A percentile compares a stretch with the other conserved stretches of the same genome.
phyloP scores from a whole-genome alignment of 2,329 filamentous ascomycete genomes.

The Sporothrix brunneoviolacea region DNA sequence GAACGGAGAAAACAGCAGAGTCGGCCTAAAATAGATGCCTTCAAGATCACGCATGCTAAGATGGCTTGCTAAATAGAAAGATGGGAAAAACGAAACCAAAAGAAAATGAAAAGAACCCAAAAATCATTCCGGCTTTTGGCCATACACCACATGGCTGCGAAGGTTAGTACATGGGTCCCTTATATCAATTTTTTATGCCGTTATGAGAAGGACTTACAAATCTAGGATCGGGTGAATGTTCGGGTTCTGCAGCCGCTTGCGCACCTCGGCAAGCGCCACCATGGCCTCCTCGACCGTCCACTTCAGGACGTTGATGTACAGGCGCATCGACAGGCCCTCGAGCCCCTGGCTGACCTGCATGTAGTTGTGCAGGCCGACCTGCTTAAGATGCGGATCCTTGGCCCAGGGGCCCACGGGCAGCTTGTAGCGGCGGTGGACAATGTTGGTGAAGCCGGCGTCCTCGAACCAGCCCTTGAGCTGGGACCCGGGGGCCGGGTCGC shows the following conservation, averaged over 20 bases:
- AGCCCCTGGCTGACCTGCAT: constrained; percentile 17
- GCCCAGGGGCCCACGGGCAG: constrained; percentile 43
- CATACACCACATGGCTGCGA: constrained; percentile 16
- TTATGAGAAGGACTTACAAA: constrained; percentile 11
- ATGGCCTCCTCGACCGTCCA: constrained; percentile 18
- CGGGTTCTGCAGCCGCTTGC: constrained; percentile 15
- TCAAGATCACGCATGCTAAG: too few species aligned
- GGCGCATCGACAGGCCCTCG: constrained; percentile 17
- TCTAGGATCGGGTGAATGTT: constrained; percentile 18
- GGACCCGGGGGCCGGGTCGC: constrained; percentile 19
- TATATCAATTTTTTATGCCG: too few species aligned
- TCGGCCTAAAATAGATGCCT: too few species aligned
- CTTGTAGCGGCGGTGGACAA: constrained; percentile 37
- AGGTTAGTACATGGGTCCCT: neutral
- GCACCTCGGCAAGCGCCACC: constrained; percentile 16
- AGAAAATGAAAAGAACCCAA: neutral
- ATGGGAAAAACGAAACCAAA: neutral
- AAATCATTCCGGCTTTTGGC: constrained; percentile 11
- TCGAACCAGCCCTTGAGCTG: constrained; percentile 33
- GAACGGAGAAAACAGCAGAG: too few species aligned
- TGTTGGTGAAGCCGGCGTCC: constrained; percentile 44
- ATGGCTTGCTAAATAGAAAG: neutral
- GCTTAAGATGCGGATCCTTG: constrained; percentile 39
- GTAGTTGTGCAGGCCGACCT: constrained; percentile 20
- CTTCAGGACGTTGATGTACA: constrained; percentile 22